A percentile compares a stretch with the other conserved stretches of the same genome.
Evolutionary conservation across 768 basidiomycete species (phyloP).

Genomic region (Mycena amicta): DNA sequence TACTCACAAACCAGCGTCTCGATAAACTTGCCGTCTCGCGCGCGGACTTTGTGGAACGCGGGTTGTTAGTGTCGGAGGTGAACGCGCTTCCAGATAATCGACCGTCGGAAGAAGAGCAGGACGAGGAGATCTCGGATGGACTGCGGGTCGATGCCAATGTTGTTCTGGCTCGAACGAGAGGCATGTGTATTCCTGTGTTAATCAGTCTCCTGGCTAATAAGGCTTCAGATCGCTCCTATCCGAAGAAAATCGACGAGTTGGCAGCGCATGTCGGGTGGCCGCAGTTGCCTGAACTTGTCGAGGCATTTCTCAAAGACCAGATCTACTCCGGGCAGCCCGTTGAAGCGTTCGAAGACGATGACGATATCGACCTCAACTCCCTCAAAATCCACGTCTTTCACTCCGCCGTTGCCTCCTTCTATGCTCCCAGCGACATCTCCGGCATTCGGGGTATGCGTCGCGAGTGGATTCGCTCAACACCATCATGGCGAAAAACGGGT

Average conservation of each 20-base stretch:
- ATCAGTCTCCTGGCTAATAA: background rate
- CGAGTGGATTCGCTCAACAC: constrained; percentile 25
- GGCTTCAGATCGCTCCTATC: constrained; percentile 19
- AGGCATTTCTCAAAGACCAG: constrained; percentile 27
- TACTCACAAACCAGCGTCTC: constrained; percentile 22
- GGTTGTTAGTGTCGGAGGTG: constrained; percentile 15
- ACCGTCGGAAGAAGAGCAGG: background rate
- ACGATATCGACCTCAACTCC: constrained; percentile 7
- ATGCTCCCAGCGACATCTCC: constrained; percentile 25
- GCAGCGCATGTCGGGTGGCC: constrained; percentile 18
- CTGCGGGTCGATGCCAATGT: constrained; percentile 14
- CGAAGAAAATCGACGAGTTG: constrained; percentile 14
- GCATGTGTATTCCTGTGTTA: no score
- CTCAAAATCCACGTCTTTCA: constrained; percentile 18
- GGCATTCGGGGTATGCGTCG: constrained; percentile 26
- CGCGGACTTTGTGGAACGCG: constrained; percentile 19
- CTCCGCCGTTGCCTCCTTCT: constrained; percentile 25
- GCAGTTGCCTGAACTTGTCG: constrained; percentile 15
- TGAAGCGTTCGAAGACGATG: background rate
- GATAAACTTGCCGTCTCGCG: constrained; percentile 25
- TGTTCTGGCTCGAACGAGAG: constrained; percentile 9
- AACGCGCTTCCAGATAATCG: constrained; percentile 1
- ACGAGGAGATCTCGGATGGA: constrained; percentile 1
- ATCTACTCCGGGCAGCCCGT: constrained; percentile 5
- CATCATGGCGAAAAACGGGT: constrained; percentile 18